Evolutionary conservation across 108 stramenopile genomes (phyloP), one percentile per base, ranked within the genome.

Genomic region (Cyclostephanos tholiformis): DNA sequence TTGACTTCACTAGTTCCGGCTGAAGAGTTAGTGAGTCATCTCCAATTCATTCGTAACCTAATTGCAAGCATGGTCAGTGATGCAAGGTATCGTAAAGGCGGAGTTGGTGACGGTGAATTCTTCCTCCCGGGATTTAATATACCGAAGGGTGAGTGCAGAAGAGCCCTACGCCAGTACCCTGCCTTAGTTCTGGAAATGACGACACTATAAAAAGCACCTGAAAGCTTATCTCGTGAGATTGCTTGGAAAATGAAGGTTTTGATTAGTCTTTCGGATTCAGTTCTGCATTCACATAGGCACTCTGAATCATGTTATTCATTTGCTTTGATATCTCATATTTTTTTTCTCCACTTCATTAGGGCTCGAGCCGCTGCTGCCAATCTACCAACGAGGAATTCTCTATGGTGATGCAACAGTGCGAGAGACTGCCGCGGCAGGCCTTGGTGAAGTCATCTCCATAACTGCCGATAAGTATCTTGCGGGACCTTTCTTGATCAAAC

Each of bases 361-460:
- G 29, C 87, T 99, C 29, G 97, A 98, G 63, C 97, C 99, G 12
- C 76, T 98, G n/a, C 69, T 99, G 17, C 97, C 98, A 20, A 91
- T 99, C 62, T 98, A 95, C 70, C 95, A 95, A 63, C 93, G 97
- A 30, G 98, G 95, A 46, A 95, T 99, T 51, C 79, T 99, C 63
- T 96, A 98, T 71, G 98, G 98, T 3, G 86, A 83, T 49, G 87
- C 92, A 6, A 48, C 79, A 49, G 89, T 86, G 50, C 95, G 88
- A 51, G 96, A 90, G 68, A 88, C 85, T 17, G 94, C 97, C 10
- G 99, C 99, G 29, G 85, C 89, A 25, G 97, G 97, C 52, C 70
- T 99, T 29, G 98, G 97, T 12, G 97, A 99, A 77, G 88, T 99
- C 19, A 94, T 99, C 11, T 80, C 85, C 52, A 61, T 98, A 23